These are phyloP conservation scores for Poteriospumella lacustris DNA, from an alignment of 108 stramenopile species.

Conservation along the genomic window DNA sequence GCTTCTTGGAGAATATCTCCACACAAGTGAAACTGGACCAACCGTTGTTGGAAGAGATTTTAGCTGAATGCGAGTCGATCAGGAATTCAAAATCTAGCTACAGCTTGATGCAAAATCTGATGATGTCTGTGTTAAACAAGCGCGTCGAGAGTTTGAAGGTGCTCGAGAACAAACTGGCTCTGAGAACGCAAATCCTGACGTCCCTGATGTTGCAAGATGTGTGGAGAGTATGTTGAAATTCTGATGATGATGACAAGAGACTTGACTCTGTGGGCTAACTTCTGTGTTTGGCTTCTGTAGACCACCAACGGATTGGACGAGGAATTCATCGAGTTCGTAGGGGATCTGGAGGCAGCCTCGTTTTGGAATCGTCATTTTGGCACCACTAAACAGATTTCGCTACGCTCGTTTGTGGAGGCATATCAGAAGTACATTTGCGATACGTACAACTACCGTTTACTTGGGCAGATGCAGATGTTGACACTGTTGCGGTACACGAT, in stretches of 20 bases:
- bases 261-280: background rate
- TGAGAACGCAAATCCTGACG: background rate
- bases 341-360: background rate
- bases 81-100: background rate
- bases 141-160: background rate
- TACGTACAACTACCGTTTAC: background rate
- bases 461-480: too few relatives aligned
- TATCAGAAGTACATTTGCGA: background rate
- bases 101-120: background rate
- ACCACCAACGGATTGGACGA: background rate
- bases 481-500: too few relatives aligned
- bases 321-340: background rate
- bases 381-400: background rate
- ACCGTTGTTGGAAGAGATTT: background rate
- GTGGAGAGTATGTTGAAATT: background rate
- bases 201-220: constrained; percentile 14
- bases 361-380: constrained; percentile 29
- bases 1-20: background rate
- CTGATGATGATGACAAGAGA: background rate
- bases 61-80: background rate
- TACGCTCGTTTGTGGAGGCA: background rate
- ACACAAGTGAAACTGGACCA: background rate
- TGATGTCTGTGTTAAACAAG: background rate
- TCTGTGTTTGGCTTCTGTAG: background rate
- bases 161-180: background rate